Base-by-base conservation (phyloP, 2,329 filamentous ascomycete genomes). In the Chaetomiaceae sp. region DNA sequence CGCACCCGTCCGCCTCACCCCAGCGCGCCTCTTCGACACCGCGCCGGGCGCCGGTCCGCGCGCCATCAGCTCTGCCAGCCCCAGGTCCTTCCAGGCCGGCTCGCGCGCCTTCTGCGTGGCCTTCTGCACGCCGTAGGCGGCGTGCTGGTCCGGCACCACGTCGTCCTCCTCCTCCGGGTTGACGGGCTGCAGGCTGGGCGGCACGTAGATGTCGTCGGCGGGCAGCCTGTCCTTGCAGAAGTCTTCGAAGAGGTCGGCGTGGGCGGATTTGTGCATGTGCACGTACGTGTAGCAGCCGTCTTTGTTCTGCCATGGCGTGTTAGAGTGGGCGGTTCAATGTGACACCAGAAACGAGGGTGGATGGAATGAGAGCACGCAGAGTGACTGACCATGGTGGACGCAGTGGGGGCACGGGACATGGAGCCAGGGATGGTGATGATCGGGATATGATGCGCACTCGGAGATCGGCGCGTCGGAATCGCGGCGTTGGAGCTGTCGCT, bases 131-230 rank as follows among this genome's bases (percentile, higher is more conserved):
- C 87, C 88, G 63, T 93, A 93, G 0, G 87, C 88, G 11, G 87
- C 87, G 62, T 93, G 87, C 68, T 93, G 87, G 65, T 93, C 86
- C 0, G 88, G 87, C 4, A 93, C 87, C 4, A 93, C 84, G 60
- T 93, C 87, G 61, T 93, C 88, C 67, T 93, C 86, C 63, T 93
- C 87, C 65, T 93, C 87, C 0, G 88, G 87, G 62, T 93, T 91
- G 60, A 89, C 75, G 33, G 87, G 88, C 63, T 88, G 86, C 62
- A 89, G 80, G 52, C 88, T 79, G 7, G 81, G 80, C 27, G 84
- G 80, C n/a, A 94, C 84, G 65, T 86, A 86, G 62, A 93, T 86
- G 47, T 90, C 85, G 67, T 93, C 87, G 51, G 76, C 71, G n/a
- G 82, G 81, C 36, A 86, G 75, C 59, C 74, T 77, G 68, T 84